phyloP scores from a whole-genome alignment of 1,139 yeast genomes.

The Williopsis jadinii region DNA sequence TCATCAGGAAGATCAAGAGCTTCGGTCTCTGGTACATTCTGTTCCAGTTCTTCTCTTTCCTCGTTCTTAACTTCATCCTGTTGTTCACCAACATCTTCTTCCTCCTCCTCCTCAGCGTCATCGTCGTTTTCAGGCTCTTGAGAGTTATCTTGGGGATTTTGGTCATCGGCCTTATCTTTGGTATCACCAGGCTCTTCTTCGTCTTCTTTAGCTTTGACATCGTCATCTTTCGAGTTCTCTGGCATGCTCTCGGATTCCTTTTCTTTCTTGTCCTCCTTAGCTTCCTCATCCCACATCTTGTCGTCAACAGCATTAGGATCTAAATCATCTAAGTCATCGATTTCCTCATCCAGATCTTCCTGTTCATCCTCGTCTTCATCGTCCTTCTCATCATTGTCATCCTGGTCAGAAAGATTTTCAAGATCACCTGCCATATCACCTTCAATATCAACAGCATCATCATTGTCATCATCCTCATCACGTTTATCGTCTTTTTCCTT shows the following conservation, averaged over 20 bases:
- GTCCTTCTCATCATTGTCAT: constrained; percentile 40
- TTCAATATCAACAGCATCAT: constrained; percentile 86
- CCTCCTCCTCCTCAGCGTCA: constrained; percentile 46
- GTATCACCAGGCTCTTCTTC: constrained; percentile 34
- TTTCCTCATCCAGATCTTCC: constrained; percentile 68
- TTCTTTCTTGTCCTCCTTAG: constrained; percentile 64
- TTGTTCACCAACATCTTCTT: constrained; percentile 70
- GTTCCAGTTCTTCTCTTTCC: constrained; percentile 64
- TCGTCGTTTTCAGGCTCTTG: constrained; percentile 60
- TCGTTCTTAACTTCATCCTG: constrained; percentile 72
- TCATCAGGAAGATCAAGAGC: constrained; percentile 83
- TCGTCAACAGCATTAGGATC: constrained; percentile 97
- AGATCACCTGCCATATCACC: constrained; percentile 96
- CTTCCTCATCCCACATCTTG: constrained; percentile 98
- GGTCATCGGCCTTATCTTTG: constrained; percentile 39
- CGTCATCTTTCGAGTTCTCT: constrained; percentile 49
- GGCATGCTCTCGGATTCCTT: constrained; percentile 67
- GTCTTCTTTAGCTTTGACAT: constrained; percentile 55
- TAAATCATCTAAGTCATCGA: constrained; percentile 81
- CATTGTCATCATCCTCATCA: constrained; percentile 46
- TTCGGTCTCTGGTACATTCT: constrained; percentile 72
- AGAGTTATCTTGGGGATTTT: constrained; percentile 43
- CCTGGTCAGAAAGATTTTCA: constrained; percentile 73
- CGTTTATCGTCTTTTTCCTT: constrained; percentile 64
- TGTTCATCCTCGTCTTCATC: constrained; percentile 47